phyloP scores from a whole-genome alignment of 768 basidiomycete genomes.

The Boletales sp. region DNA sequence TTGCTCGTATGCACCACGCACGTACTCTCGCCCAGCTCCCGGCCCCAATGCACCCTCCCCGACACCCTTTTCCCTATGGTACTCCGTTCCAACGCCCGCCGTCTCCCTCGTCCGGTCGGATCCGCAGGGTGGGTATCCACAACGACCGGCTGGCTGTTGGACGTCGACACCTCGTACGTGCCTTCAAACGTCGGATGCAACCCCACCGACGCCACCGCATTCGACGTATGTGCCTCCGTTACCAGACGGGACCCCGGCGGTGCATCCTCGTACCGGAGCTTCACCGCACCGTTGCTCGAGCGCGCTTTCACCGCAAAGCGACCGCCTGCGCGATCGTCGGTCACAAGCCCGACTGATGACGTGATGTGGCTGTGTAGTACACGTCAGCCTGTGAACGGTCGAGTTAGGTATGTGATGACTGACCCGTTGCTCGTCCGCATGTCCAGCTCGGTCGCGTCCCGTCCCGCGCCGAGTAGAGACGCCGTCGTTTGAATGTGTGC shows the following conservation, averaged over 20 bases:
- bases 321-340: constrained; percentile 22
- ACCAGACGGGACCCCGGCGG: constrained; percentile 32
- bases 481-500: constrained; percentile 28
- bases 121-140: constrained; percentile 17
- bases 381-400: not conserved
- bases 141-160: constrained; percentile 10
- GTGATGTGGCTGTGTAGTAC: constrained; percentile 13
- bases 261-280: constrained; percentile 23
- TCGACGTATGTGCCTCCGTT: constrained; percentile 33
- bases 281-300: constrained; percentile 33
- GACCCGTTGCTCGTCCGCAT: constrained; percentile 24
- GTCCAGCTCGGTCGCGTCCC: constrained; percentile 2
- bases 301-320: constrained; percentile 30
- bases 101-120: constrained; percentile 31
- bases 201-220: constrained; percentile 20
- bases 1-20: constrained; percentile 23
- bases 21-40: not conserved
- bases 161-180: constrained; percentile 30
- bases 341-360: constrained; percentile 24
- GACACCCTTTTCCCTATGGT: not conserved
- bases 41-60: constrained; percentile 20
- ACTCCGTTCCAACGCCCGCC: constrained; percentile 19
- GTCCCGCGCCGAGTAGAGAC: constrained; percentile 14
- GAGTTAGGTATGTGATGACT: not conserved
- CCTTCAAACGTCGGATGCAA: constrained; percentile 42